Base-by-base conservation (phyloP, 2,329 filamentous ascomycete species). In the Sclerotinia borealis region DNA sequence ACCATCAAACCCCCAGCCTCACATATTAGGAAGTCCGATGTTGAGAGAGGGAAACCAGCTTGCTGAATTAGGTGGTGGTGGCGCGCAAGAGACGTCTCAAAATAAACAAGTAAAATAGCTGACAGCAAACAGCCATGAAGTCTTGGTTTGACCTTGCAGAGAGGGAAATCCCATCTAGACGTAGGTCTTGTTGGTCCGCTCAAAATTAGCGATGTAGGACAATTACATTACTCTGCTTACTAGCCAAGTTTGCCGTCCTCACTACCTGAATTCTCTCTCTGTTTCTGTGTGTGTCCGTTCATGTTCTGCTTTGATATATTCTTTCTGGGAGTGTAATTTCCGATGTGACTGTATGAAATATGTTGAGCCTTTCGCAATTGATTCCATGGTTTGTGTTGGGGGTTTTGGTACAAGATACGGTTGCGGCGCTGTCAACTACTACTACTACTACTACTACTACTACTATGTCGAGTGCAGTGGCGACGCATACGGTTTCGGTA, bases 401-500 rank as follows among this genome's bases (percentile, higher is more conserved):
- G 9, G 39, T 45, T 56, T 22, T 45, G 8, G 27, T 31, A n/a
- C 13, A 10, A 37, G 31, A 34, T 36, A 61, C 9, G 29, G 54
- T 45, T 49, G 49, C 27, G 50, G 66, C 22, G 49, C 59, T 41
- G 50, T 66, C 59, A 7, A 64, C 50, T 29, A 29, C 37, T 11
- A 36, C 39, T n/a, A n/a, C n/a, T n/a, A n/a, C n/a, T n/a, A n/a
- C n/a, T n/a, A n/a, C n/a, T n/a, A n/a, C n/a, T n/a, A 64, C 50
- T 29, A 29, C 37, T 11, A 36, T 34, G 8, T 63, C 27, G 7
- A 47, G 52, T 49, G 22, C 59, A 5, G 47, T 54, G 36, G 39
- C 51, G 27, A 48, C 52, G 36, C 55, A 64, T 45, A 61, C 49
- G 31, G 34, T 49, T 54, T 51, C 43, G n/a, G 61, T 59, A 62